A percentile compares a stretch with the other conserved stretches of the same genome.
Conservation (phyloP, 2,329 filamentous ascomycete species). For the Beauveria brongniartii region DNA sequence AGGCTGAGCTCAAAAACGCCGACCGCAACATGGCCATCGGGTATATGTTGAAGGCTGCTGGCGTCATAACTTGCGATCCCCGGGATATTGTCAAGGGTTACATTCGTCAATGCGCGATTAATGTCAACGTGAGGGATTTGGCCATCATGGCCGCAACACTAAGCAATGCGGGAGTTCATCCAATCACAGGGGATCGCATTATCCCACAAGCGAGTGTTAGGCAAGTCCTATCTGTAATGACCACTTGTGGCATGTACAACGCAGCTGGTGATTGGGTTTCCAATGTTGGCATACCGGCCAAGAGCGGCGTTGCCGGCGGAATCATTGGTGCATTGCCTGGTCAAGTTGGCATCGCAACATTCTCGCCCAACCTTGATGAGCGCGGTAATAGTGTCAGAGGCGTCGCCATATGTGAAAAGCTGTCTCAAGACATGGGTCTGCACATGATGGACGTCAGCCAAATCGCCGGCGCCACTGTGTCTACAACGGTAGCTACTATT, state of each 20-base stretch:
- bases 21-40: slow-evolving; percentile 29
- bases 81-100: slow-evolving; percentile 29
- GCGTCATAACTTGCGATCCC: slow-evolving; percentile 27
- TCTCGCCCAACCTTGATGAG: slow-evolving; percentile 25
- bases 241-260: slow-evolving; percentile 34
- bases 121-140: slow-evolving; percentile 32
- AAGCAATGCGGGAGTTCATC: slow-evolving; percentile 29
- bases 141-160: slow-evolving; percentile 32
- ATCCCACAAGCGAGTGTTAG: slow-evolving; percentile 29
- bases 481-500: slow-evolving; percentile 23
- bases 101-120: slow-evolving; percentile 32
- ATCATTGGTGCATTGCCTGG: slow-evolving; percentile 26
- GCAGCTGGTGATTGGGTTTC: slow-evolving; percentile 32
- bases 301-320: slow-evolving; percentile 27
- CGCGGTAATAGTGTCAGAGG: slow-evolving; percentile 26
- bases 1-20: slow-evolving; percentile 28
- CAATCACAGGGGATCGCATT: slow-evolving; percentile 23
- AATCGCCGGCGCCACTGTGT: slow-evolving; percentile 22
- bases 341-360: slow-evolving; percentile 24
- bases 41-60: slow-evolving; percentile 33
- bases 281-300: slow-evolving; percentile 29
- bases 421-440: slow-evolving; percentile 25
- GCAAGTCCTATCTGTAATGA: slow-evolving; percentile 33
- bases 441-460: slow-evolving; percentile 29
- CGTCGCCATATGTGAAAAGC: slow-evolving; percentile 23